These are phyloP conservation scores for Diaporthe helianthi DNA, from an alignment of 2,329 filamentous ascomycete genomes.

Conservation along the genomic window DNA sequence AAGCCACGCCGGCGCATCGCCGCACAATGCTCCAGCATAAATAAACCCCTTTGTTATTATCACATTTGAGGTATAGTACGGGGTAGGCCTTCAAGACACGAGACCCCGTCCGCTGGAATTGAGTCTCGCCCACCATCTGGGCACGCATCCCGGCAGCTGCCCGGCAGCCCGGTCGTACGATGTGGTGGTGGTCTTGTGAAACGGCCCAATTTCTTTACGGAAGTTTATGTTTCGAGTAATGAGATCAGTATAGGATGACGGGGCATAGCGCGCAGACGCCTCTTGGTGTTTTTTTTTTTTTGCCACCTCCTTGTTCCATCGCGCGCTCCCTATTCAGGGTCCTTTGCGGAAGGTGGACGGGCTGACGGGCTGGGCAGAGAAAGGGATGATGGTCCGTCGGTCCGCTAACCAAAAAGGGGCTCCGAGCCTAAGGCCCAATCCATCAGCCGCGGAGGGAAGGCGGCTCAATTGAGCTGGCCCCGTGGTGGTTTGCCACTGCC, in stretches of 20 bases:
- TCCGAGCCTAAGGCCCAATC: no score
- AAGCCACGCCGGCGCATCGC: constrained; percentile 1
- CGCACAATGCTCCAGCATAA: constrained; percentile 2
- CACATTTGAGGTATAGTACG: not conserved
- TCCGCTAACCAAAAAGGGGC: constrained; percentile 2
- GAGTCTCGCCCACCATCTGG: not conserved
- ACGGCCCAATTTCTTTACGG: constrained; percentile 18
- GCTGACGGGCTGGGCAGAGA: not conserved
- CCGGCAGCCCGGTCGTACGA: constrained; percentile 5
- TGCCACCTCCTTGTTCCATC: constrained; percentile 15
- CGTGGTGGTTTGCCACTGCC: constrained; percentile 1
- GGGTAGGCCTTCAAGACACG: no score
- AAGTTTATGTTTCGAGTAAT: constrained; percentile 21
- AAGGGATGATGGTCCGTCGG: constrained; percentile 23
- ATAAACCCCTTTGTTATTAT: not conserved
- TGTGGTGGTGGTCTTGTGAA: constrained; percentile 3
- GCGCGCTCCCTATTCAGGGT: constrained; percentile 14
- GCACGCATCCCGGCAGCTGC: not conserved
- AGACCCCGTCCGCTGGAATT: no score
- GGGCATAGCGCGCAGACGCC: not conserved
- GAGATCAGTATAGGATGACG: constrained; percentile 14
- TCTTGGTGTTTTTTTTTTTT: no score
- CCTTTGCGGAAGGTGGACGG: constrained; percentile 16
- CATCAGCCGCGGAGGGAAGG: constrained; percentile 3
- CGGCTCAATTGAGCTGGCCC: not conserved